Evolutionary conservation across 345 rosid species (phyloP), one percentile per base, ranked within the genome.

Genomic region (Eucalyptus fibrosa): DNA sequence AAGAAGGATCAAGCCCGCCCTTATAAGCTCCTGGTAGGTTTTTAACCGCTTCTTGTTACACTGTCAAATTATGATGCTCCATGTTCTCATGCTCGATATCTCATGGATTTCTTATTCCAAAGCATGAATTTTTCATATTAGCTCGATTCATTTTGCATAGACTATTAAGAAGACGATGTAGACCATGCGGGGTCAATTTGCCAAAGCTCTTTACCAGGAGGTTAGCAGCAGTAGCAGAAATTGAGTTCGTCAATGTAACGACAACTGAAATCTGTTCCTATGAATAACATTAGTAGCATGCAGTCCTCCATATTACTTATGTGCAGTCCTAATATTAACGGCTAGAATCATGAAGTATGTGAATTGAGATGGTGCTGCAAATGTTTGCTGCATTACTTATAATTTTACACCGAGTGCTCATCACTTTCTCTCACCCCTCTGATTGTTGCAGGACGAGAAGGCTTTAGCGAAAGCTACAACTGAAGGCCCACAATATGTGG

Each of bases 171-270:
- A 95, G 92, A 95, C 94, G 91, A 96, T 97, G 98, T 98, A 96
- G 93, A 92, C 94, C 87, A 90, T 92, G 30, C 94, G 97, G 69
- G 99, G 97, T 93, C 99, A 95, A 89, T 91, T 98, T 85, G 95
- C 96, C 49, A 98, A 95, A 85, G 98, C 99, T 77, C 89, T 98
- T 24, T 97, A 96, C 92, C 98, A 95, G 88, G 92, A 98, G 98
- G 53, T 90, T 97, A 83, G 97, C 98, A 53, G 56, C 56, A 51
- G 62, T 96, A 88, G 94, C 93, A 19, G 96, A 93, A 89, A 90
- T 97, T 34, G 97, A 96, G 86, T 89, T 65, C 26, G 30, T 87
- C 60, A 50, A 56, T 53, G 90, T 87, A 86, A 86, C 88, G 47
- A 67, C 24, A 21, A 37, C 83, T 72, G 45, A 77, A 37, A 77